Evolutionary conservation across 441 rosid genomes (phyloP), one percentile per base, ranked within the genome.

Genomic region (Brassica hybrid): DNA sequence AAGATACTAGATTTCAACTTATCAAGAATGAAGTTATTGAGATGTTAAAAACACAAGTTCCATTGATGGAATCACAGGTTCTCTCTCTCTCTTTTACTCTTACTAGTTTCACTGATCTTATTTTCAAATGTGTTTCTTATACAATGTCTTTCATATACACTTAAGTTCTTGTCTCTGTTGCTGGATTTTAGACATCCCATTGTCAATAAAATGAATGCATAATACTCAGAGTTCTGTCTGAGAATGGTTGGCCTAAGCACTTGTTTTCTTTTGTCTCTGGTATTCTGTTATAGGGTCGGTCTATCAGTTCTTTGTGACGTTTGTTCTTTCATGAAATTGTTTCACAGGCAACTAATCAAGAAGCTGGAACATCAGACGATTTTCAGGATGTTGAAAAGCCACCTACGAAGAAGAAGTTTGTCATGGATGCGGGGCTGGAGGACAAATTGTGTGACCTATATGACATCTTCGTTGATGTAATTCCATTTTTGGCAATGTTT

Each of bases 401-500:
- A 76, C 71, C 74, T 52, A 34, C 80, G 21, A 86, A 84, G 84
- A 87, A 81, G 81, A 94, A 85, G 75, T 83, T 82, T 75, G 83
- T 83, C 81, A 88, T 96, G 97, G 94, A 92, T 71, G 57, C 84
- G 13, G 80, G 70, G 23, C 63, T 94, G 85, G 98, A 96, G 86
- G 97, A 91, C 72, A 96, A 86, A 85, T 80, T 96, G 77, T 96
- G 98, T 84, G 98, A 90, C 76, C 96, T 93, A 65, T 94, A 96
- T 83, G 99, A 96, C 82, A 91, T 88, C 81, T 96, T 82, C 84
- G 89, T 91, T 83, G 96, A 96, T 83, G 99, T 96, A 88, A 78
- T 61, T 7, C 8, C 8, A 6, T 34, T 48, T 78, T 12, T 16
- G 48, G 14, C 23, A 10, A 34, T 34, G 38, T 34, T 34, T 6